Conservation (phyloP, 495 filamentous ascomycete species). For the Melanomma pulvis-pyrius region DNA sequence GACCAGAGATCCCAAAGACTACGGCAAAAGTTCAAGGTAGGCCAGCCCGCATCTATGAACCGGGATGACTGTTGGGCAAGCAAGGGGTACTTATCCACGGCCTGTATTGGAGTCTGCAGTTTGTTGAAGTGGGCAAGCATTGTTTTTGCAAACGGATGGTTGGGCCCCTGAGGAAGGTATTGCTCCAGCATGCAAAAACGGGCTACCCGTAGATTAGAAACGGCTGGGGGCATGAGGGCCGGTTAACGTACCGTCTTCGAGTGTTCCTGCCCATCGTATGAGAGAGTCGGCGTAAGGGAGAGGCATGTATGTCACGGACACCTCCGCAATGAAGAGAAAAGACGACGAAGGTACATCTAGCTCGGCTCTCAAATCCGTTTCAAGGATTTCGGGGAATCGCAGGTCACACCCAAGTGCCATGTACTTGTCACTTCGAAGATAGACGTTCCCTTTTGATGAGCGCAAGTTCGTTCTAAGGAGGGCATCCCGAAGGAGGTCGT, state of each 20-base stretch:
- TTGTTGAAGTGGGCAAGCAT: slow-evolving; percentile 88
- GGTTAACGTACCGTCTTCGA: slow-evolving; percentile 25
- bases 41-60: slow-evolving; percentile 70
- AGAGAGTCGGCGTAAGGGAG: slow-evolving; percentile 69
- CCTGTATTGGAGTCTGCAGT: slow-evolving; percentile 73
- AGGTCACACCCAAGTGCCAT: slow-evolving; percentile 83
- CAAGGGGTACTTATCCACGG: slow-evolving; percentile 69
- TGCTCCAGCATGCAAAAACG: slow-evolving; percentile 90
- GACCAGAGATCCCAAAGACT: slow-evolving; percentile 85
- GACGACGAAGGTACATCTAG: slow-evolving; percentile 58
- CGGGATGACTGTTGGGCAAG: slow-evolving; percentile 64
- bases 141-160: slow-evolving; percentile 82
- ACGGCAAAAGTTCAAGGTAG: slow-evolving; percentile 63
- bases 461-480: slow-evolving; percentile 39
- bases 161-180: slow-evolving; percentile 72
- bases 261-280: slow-evolving; percentile 48
- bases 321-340: slow-evolving; percentile 83
- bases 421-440: slow-evolving; percentile 69
- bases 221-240: not conserved
- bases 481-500: slow-evolving; percentile 57
- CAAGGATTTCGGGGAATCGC: slow-evolving; percentile 61
- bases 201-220: slow-evolving; percentile 22
- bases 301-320: slow-evolving; percentile 91
- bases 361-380: slow-evolving; percentile 57
- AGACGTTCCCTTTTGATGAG: slow-evolving; percentile 7